phyloP scores from a whole-genome alignment of 352 stramenopile genomes.

The Plasmopara viticola region DNA sequence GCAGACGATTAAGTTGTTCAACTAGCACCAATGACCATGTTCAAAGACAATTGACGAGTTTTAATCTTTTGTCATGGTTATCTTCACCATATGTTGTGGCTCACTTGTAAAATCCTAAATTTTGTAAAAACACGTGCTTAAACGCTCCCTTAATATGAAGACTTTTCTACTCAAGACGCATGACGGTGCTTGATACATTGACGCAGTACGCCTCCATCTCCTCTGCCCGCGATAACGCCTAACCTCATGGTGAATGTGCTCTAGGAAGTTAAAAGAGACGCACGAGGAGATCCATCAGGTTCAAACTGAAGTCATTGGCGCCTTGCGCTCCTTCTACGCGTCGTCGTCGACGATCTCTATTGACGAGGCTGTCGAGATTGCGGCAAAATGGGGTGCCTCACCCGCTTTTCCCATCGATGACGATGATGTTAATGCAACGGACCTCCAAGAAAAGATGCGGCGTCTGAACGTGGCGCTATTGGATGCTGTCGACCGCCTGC shows the following conservation, averaged over 20 bases:
- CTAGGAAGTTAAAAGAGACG: conserved; percentile 63
- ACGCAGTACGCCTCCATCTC: conserved; percentile 6
- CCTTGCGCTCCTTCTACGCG: conserved; percentile 63
- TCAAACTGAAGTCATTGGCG: conserved; percentile 44
- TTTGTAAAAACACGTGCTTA: too few species aligned
- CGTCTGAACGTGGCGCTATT: conserved; percentile 38
- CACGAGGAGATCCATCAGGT: conserved; percentile 56
- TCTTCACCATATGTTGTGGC: too few species aligned
- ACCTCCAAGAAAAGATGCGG: conserved; percentile 46
- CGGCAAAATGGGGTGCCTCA: conserved; percentile 37
- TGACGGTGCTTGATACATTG: conserved; percentile 15
- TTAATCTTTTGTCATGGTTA: too few species aligned
- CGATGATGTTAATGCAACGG: conserved; percentile 19
- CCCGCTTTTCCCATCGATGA: conserved; percentile 8
- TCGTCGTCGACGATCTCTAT: conserved; percentile 42
- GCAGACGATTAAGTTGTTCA: too few species aligned
- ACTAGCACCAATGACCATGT: too few species aligned
- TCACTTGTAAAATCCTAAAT: too few species aligned
- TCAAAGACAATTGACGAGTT: too few species aligned
- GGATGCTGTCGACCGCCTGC: conserved; percentile 44
- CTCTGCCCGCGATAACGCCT: neutral
- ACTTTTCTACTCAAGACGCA: neutral
- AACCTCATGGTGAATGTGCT: neutral
- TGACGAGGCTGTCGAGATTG: conserved; percentile 57
- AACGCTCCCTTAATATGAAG: too few species aligned